phyloP scores from a whole-genome alignment of 2,329 filamentous ascomycete genomes.

The Elsinoe australis region DNA sequence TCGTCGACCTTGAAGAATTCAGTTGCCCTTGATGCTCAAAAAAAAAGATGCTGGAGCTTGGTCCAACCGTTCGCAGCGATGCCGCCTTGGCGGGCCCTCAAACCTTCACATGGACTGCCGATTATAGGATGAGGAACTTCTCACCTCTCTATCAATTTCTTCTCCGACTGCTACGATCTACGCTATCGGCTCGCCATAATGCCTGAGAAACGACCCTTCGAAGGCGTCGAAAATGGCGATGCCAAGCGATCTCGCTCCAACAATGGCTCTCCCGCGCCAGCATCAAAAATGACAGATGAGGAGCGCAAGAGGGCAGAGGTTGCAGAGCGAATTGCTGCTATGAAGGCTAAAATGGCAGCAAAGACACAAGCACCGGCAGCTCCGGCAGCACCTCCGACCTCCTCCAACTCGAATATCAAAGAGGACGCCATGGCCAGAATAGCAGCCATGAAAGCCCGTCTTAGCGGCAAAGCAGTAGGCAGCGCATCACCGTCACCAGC shows the following conservation, averaged over 20 bases:
- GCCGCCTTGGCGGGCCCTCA: too few relatives aligned
- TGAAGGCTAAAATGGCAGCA: conserved; percentile 30
- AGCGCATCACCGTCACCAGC: conserved; percentile 17
- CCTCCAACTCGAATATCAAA: conserved; percentile 3
- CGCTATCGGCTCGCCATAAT: conserved; percentile 22
- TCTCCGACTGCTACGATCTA: too few relatives aligned
- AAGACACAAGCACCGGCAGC: conserved; percentile 22
- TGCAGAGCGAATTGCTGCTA: conserved; percentile 29
- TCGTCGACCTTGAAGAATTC: too few relatives aligned
- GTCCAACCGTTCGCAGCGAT: too few relatives aligned
- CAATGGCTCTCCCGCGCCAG: conserved; percentile 30
- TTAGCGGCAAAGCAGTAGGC: conserved; percentile 14
- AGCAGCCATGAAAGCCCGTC: conserved; percentile 20
- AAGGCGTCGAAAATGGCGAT: conserved; percentile 32
- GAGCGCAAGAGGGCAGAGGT: conserved; percentile 30
- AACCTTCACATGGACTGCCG: too few relatives aligned
- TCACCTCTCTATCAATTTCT: too few relatives aligned
- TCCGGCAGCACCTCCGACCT: conserved; percentile 17
- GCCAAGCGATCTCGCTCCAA: conserved; percentile 36
- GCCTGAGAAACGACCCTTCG: conserved; percentile 38
- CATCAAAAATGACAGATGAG: conserved; percentile 23
- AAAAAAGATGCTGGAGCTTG: neutral
- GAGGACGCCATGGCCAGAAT: conserved; percentile 18
- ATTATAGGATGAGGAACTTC: too few relatives aligned
- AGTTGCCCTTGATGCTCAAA: neutral